Percentiles rank a stretch among this genome's conserved stretches.
These are phyloP conservation scores for Pythium utonaiense DNA, from an alignment of 352 stramenopile species.

Conservation along the genomic window DNA sequence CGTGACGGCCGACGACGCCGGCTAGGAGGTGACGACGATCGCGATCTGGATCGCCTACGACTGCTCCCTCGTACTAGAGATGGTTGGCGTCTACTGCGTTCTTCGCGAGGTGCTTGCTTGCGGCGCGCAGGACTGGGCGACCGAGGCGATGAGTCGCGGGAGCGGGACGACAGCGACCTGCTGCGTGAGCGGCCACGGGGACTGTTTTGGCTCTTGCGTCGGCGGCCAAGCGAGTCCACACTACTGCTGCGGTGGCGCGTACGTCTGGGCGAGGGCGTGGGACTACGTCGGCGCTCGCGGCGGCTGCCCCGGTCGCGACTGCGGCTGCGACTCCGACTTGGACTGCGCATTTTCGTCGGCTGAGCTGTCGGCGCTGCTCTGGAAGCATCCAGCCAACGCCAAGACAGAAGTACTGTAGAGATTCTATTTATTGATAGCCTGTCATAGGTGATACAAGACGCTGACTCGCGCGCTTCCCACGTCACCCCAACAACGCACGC, in stretches of 20 bases:
- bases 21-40: background rate
- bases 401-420: background rate
- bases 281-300: constrained; percentile 4
- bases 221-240: constrained; percentile 23
- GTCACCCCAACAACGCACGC: constrained; percentile 24
- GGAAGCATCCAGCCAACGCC: constrained; percentile 1
- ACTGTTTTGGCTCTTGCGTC: constrained; percentile 7
- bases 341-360: constrained; percentile 6
- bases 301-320: constrained; percentile 7
- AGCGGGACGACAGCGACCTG: constrained; percentile 9
- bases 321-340: constrained; percentile 16
- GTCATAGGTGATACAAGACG: background rate
- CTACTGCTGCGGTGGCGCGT: constrained; percentile 18
- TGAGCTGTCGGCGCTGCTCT: background rate
- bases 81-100: background rate
- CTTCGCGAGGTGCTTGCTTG: background rate
- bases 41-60: constrained; percentile 4
- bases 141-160: background rate
- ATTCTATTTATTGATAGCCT: constrained; percentile 4
- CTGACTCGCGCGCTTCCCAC: no score
- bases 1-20: constrained; percentile 1
- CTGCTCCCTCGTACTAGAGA: background rate
- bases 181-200: constrained; percentile 3
- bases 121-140: constrained; percentile 9
- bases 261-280: background rate